Evolutionary conservation across 306 rosid genomes (phyloP).

Genomic region (Castanea mollissima): DNA sequence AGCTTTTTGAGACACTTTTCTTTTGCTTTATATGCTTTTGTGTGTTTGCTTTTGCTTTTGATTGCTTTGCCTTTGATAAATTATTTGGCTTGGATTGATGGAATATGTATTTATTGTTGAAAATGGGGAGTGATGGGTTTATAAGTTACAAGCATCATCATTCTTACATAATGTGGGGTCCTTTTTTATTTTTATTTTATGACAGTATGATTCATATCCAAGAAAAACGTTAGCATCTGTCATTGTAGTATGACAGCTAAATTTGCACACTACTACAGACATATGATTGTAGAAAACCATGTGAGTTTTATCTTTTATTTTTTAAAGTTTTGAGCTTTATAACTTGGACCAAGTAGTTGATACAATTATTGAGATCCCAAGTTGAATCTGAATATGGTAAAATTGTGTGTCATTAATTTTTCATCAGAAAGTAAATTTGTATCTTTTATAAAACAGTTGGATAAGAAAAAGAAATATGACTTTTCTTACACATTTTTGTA

Average conservation of each 20-base stretch:
- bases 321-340: conserved; percentile 3
- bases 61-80: too few species aligned
- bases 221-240: conserved; percentile 36
- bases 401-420: not conserved
- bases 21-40: conserved; percentile 3
- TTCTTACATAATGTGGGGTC: not conserved
- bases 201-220: not conserved
- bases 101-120: conserved; percentile 17
- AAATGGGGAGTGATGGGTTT: conserved; percentile 1
- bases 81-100: too few species aligned
- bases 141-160: not conserved
- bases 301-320: not conserved
- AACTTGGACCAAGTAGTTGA: conserved; percentile 13
- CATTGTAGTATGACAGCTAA: conserved; percentile 41
- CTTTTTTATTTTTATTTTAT: not conserved
- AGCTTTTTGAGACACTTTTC: conserved; percentile 17
- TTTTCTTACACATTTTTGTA: not conserved
- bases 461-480: not conserved
- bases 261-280: not conserved
- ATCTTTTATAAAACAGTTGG: not conserved
- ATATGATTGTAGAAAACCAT: conserved; percentile 27
- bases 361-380: conserved; percentile 10
- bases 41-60: conserved; percentile 5
- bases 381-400: not conserved
- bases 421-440: not conserved